A percentile compares a stretch with the other conserved stretches of the same genome.
These are phyloP conservation scores for Megacollybia marginata DNA, from an alignment of 768 basidiomycete species.

Conservation along the genomic window DNA sequence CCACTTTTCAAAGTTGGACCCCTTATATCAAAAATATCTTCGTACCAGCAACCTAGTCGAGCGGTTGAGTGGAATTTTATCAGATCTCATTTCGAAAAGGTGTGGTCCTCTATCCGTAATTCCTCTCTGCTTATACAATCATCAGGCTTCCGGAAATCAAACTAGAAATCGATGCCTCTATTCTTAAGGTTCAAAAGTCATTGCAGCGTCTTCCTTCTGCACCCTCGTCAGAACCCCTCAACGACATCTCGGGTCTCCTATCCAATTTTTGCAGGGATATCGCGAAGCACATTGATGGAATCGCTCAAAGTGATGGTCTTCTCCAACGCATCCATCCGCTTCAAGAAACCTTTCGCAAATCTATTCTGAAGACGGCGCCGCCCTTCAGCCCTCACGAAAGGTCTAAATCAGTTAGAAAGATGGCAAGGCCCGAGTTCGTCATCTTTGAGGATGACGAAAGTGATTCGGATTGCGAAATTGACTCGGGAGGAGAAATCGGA, in stretches of 20 bases:
- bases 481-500: neutral
- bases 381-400: conserved; percentile 45
- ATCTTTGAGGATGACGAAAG: conserved; percentile 30
- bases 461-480: too few relatives aligned
- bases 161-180: conserved; percentile 42
- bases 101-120: conserved; percentile 15
- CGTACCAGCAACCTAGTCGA: conserved; percentile 51
- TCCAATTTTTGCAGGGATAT: conserved; percentile 40
- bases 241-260: conserved; percentile 47
- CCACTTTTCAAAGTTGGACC: conserved; percentile 51
- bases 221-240: conserved; percentile 48
- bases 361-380: conserved; percentile 48
- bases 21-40: conserved; percentile 41
- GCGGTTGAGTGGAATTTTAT: conserved; percentile 51
- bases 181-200: conserved; percentile 27
- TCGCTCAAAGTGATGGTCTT: conserved; percentile 43
- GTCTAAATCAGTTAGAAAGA: conserved; percentile 4
- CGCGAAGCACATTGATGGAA: conserved; percentile 39
- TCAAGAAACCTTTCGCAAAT: conserved; percentile 37
- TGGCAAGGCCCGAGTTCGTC: conserved; percentile 7
- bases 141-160: conserved; percentile 56
- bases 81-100: conserved; percentile 57
- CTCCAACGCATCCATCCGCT: conserved; percentile 47
- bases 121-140: conserved; percentile 11
- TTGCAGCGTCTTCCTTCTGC: conserved; percentile 34